Evolutionary conservation across 257 asterid species (phyloP).

Genomic region (Solanum ahanhuiri): DNA sequence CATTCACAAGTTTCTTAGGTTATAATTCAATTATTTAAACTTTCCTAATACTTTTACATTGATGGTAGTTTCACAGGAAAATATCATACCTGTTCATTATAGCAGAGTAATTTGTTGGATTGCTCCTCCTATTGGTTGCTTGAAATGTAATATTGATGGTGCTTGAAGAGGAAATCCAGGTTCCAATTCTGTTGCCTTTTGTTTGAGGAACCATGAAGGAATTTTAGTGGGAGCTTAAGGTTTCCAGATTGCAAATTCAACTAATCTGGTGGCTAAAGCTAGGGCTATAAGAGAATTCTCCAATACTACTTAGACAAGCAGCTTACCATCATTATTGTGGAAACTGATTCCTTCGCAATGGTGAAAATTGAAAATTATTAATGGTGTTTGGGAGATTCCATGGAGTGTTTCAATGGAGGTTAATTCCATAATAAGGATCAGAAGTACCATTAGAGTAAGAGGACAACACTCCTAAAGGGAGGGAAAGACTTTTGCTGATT

Average conservation of each 20-base stretch:
- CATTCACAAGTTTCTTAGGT: background rate
- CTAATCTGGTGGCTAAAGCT: too few species aligned
- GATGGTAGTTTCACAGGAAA: background rate
- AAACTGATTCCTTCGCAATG: background rate
- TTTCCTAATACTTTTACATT: background rate
- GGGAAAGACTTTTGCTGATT: background rate
- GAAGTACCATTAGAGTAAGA: background rate
- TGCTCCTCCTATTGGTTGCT: background rate
- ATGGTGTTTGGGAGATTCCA: background rate
- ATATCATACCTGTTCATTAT: background rate
- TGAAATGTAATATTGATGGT: background rate
- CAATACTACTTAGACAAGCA: background rate
- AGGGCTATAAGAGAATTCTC: background rate
- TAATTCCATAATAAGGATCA: too few species aligned
- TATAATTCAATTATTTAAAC: background rate
- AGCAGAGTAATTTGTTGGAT: background rate
- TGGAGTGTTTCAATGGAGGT: background rate
- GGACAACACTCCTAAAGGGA: background rate
- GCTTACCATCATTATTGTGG: background rate
- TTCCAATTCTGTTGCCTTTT: background rate
- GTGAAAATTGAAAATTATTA: too few species aligned
- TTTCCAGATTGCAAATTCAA: too few species aligned
- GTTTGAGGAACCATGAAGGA: background rate
- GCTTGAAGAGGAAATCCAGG: background rate
- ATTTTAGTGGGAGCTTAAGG: background rate